These are phyloP conservation scores for Talaromyces funiculosus DNA, from an alignment of 2,329 filamentous ascomycete species.

Conservation along the genomic window DNA sequence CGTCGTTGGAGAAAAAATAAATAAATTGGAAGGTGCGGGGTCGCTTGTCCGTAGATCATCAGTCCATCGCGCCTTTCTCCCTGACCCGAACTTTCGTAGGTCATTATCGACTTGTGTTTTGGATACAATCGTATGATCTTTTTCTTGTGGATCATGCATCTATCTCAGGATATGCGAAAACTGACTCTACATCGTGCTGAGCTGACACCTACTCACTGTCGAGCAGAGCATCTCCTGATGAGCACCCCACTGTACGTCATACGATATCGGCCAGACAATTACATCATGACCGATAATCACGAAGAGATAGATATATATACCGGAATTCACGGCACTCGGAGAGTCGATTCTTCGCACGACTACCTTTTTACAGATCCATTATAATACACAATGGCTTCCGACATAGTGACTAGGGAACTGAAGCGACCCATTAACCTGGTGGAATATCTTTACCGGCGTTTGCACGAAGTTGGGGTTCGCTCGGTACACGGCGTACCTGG, in stretches of 20 bases:
- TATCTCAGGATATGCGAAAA: too few species aligned
- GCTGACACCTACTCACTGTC: neutral
- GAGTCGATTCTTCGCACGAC: neutral
- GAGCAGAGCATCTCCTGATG: neutral
- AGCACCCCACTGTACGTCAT: slow-evolving; percentile 4
- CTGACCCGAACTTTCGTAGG: neutral
- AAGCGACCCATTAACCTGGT: slow-evolving; percentile 36
- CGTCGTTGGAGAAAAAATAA: neutral
- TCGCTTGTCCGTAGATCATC: neutral
- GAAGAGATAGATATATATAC: neutral
- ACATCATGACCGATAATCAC: slow-evolving; percentile 5
- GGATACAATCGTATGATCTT: neutral
- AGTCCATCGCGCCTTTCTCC: neutral
- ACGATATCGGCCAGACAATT: neutral
- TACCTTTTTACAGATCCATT: neutral
- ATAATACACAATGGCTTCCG: slow-evolving; percentile 1
- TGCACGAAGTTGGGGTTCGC: slow-evolving; percentile 46
- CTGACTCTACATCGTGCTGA: neutral
- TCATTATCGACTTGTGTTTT: neutral
- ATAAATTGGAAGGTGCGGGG: neutral
- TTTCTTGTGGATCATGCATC: neutral
- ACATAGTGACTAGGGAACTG: slow-evolving; percentile 40
- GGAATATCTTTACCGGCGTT: slow-evolving; percentile 47
- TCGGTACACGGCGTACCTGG: slow-evolving; percentile 50
- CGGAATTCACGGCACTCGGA: neutral